Conservation (phyloP, 768 basidiomycete genomes). For the Lepiota venenata region DNA sequence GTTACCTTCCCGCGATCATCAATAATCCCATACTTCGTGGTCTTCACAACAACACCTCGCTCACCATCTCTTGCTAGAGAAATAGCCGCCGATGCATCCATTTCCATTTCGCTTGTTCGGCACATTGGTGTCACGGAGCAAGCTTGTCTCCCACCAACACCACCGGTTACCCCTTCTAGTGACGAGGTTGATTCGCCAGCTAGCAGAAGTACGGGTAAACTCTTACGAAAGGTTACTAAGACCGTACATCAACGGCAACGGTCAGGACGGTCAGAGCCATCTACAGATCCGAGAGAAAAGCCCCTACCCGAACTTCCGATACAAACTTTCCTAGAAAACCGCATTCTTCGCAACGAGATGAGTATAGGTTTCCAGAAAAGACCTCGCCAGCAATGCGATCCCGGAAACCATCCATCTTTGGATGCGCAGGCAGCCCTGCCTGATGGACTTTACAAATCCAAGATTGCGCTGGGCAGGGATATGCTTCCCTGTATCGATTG, state of each 20-base stretch:
- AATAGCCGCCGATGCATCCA: constrained; percentile 68
- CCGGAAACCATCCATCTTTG: constrained; percentile 40
- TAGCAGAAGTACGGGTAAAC: constrained; percentile 20
- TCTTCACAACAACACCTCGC: constrained; percentile 63
- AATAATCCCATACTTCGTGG: constrained; percentile 69
- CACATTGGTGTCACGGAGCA: constrained; percentile 52
- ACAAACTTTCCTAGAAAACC: constrained; percentile 38
- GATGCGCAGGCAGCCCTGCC: constrained; percentile 49
- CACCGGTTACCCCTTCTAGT: constrained; percentile 47
- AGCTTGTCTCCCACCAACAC: constrained; percentile 37
- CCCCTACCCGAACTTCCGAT: constrained; percentile 40
- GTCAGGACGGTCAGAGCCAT: constrained; percentile 19
- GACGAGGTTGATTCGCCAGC: constrained; percentile 36
- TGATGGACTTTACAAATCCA: constrained; percentile 65
- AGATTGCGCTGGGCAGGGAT: constrained; percentile 48
- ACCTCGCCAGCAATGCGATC: constrained; percentile 42
- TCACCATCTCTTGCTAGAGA: constrained; percentile 54
- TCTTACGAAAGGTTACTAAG: constrained; percentile 33
- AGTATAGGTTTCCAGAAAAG: constrained; percentile 72
- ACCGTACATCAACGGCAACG: constrained; percentile 19
- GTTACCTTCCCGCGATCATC: constrained; percentile 58
- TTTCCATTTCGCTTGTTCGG: constrained; percentile 63
- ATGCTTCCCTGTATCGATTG: constrained; percentile 68
- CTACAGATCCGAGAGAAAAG: constrained; percentile 29
- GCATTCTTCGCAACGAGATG: constrained; percentile 46